These are phyloP conservation scores for Metarhizium album DNA, from an alignment of 2,329 filamentous ascomycete species.

Conservation along the genomic window DNA sequence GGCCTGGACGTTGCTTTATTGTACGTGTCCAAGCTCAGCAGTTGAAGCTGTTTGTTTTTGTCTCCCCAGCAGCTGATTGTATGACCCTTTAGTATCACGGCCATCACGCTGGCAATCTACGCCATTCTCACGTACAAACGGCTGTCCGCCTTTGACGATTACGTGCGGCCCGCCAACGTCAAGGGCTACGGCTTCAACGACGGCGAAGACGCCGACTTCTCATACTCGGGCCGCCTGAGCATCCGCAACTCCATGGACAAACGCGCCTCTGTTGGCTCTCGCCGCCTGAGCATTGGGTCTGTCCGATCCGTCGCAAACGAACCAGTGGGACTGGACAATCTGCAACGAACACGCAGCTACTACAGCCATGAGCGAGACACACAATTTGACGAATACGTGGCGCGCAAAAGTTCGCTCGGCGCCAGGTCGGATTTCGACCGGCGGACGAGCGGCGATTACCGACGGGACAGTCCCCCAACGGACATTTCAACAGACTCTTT, in stretches of 20 bases:
- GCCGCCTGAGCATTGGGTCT: conserved; percentile 20
- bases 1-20: conserved; percentile 37
- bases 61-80: conserved; percentile 3
- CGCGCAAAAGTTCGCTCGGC: conserved; percentile 19
- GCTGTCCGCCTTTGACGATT: conserved; percentile 37
- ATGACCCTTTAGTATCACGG: conserved; percentile 27
- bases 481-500: conserved; percentile 5
- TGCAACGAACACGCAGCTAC: conserved; percentile 16
- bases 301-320: conserved; percentile 6
- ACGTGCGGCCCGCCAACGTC: conserved; percentile 37
- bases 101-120: conserved; percentile 34
- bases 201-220: conserved; percentile 16
- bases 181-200: conserved; percentile 37
- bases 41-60: neutral
- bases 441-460: conserved; percentile 22
- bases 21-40: conserved; percentile 23
- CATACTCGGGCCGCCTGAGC: conserved; percentile 13
- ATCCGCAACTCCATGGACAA: conserved; percentile 17
- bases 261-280: conserved; percentile 15
- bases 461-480: conserved; percentile 12
- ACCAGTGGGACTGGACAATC: conserved; percentile 11
- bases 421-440: conserved; percentile 17
- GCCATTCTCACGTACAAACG: conserved; percentile 36
- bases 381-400: conserved; percentile 35
- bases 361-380: conserved; percentile 37